Evolutionary conservation across 441 rosid species (phyloP).

Genomic region (Theobroma grandiflorum): DNA sequence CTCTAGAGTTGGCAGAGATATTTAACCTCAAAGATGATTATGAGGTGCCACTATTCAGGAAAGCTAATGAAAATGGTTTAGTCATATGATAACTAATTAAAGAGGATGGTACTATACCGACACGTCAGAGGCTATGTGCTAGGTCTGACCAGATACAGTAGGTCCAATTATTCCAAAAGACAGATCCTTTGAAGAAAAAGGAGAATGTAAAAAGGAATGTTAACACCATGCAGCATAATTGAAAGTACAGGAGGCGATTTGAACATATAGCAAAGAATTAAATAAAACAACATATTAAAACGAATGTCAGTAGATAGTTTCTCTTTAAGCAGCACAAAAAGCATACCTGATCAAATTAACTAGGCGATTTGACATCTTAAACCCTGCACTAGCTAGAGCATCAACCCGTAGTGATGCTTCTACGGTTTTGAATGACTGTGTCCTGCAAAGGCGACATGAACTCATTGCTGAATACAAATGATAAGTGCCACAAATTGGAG

Average conservation of each 20-base stretch:
- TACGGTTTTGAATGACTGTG: conserved; percentile 68
- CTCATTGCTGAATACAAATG: conserved; percentile 18
- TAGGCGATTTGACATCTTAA: conserved; percentile 82
- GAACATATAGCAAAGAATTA: background rate
- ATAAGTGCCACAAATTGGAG: conserved; percentile 10
- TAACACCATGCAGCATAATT: background rate
- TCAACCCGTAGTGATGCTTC: conserved; percentile 90
- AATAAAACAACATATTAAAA: background rate
- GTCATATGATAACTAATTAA: background rate
- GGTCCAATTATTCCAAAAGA: background rate
- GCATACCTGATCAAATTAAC: conserved; percentile 76
- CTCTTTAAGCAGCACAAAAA: background rate
- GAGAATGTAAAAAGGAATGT: background rate
- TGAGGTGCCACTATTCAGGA: background rate
- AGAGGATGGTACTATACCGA: background rate
- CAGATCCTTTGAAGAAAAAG: background rate
- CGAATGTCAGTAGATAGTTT: conserved; percentile 3
- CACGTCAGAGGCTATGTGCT: background rate
- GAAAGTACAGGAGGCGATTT: background rate
- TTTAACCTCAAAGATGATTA: background rate
- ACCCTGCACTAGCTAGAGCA: conserved; percentile 96
- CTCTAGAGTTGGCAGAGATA: background rate
- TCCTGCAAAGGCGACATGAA: conserved; percentile 49
- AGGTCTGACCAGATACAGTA: background rate
- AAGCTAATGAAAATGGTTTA: background rate